Conservation (phyloP, 2,329 filamentous ascomycete species). For the Lojkania enalia region DNA sequence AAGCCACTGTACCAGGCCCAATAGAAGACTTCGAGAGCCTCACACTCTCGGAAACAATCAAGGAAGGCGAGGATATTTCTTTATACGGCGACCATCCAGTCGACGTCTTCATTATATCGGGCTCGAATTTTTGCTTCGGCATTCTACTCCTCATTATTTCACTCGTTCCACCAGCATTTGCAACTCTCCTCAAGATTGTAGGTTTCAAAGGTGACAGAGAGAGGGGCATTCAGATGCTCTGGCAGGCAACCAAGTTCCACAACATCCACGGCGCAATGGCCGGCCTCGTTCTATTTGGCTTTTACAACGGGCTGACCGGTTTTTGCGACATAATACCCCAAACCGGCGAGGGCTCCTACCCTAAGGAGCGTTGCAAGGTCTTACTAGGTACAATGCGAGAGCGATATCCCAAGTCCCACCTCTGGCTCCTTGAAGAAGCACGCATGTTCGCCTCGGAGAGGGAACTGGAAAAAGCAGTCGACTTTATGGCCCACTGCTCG, state of each 20-base stretch:
- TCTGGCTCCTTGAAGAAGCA: constrained; percentile 90
- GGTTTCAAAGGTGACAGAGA: constrained; percentile 90
- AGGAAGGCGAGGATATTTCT: constrained; percentile 61
- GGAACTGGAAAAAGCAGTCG: constrained; percentile 68
- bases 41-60: constrained; percentile 31
- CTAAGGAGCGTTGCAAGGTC: constrained; percentile 65
- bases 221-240: constrained; percentile 81
- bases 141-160: constrained; percentile 85
- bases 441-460: constrained; percentile 71
- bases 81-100: constrained; percentile 70
- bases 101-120: constrained; percentile 87
- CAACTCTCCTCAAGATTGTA: constrained; percentile 81
- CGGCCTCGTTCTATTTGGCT: constrained; percentile 77
- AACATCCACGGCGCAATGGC: constrained; percentile 94
- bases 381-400: constrained; percentile 74
- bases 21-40: constrained; percentile 39
- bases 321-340: constrained; percentile 84
- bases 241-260: constrained; percentile 81
- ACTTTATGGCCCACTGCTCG: constrained; percentile 62
- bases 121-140: constrained; percentile 86
- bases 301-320: constrained; percentile 85
- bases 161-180: constrained; percentile 88
- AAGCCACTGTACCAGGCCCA: constrained; percentile 24
- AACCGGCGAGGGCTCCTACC: constrained; percentile 65
- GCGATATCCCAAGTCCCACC: constrained; percentile 76